Conservation (phyloP, 2,329 filamentous ascomycete species). For the Didymella pinodella region DNA sequence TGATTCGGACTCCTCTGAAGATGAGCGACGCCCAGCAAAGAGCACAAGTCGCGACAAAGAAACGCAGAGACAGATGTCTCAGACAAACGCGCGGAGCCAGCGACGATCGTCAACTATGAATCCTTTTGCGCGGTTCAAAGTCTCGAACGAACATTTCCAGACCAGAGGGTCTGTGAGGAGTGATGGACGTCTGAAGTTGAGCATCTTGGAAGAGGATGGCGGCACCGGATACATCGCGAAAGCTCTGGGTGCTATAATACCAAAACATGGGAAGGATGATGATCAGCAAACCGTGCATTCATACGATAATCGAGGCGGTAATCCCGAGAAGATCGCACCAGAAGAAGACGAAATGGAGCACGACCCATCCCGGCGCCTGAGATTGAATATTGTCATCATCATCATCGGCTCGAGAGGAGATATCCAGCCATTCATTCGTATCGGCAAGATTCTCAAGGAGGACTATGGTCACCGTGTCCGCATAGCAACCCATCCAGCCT, state of each 20-base stretch:
- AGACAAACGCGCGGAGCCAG: conserved; percentile 6
- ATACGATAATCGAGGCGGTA: conserved; percentile 19
- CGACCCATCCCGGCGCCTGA: conserved; percentile 52
- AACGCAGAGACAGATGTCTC: conserved; percentile 16
- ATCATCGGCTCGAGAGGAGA: conserved; percentile 83
- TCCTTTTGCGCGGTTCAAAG: conserved; percentile 63
- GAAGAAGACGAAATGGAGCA: conserved; percentile 48
- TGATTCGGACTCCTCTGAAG: conserved; percentile 33
- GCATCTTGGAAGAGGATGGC: conserved; percentile 70
- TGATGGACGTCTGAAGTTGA: conserved; percentile 76
- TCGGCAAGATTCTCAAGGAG: conserved; percentile 75
- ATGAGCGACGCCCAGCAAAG: conserved; percentile 29
- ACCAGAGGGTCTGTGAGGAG: conserved; percentile 71
- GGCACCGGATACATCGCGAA: conserved; percentile 77
- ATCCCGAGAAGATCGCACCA: conserved; percentile 37
- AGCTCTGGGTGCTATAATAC: conserved; percentile 70
- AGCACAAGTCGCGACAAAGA: conserved; percentile 28
- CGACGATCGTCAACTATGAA: conserved; percentile 23
- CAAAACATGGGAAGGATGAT: conserved; percentile 60
- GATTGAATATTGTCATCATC: conserved; percentile 81
- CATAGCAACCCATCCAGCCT: conserved; percentile 80
- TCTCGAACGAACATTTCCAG: conserved; percentile 70
- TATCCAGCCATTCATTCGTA: conserved; percentile 79
- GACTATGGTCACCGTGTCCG: conserved; percentile 77
- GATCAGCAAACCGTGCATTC: conserved; percentile 43